Conservation (phyloP, 805 yeast species). For the Wickerhamomyces mucosus region DNA sequence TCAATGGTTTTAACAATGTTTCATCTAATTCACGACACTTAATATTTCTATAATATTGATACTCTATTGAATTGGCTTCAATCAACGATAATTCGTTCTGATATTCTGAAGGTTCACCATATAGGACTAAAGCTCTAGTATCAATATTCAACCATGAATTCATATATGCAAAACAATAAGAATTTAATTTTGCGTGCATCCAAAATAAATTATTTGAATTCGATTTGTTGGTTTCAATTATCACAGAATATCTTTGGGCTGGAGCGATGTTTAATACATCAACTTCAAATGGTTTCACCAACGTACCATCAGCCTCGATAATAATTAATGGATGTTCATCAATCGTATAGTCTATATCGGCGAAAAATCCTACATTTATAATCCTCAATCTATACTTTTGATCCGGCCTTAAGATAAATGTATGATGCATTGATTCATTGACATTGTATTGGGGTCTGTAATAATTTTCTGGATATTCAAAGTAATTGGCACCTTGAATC, state of each 20-base stretch:
- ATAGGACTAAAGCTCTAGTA: constrained; percentile 24
- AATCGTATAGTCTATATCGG: constrained; percentile 38
- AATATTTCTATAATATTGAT: constrained; percentile 10
- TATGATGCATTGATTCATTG: constrained; percentile 13
- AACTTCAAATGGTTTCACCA: constrained; percentile 34
- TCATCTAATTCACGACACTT: constrained; percentile 21
- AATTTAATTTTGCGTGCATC: constrained; percentile 29
- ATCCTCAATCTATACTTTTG: constrained; percentile 37
- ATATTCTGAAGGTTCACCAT: constrained; percentile 14
- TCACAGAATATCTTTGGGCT: constrained; percentile 60
- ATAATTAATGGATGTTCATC: constrained; percentile 42
- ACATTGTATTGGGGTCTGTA: constrained; percentile 11
- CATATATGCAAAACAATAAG: constrained; percentile 25
- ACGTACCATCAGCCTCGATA: constrained; percentile 45
- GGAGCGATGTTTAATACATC: constrained; percentile 28
- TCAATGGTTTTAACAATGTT: constrained; percentile 13
- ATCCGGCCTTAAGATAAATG: constrained; percentile 29
- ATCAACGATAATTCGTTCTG: constrained; percentile 2
- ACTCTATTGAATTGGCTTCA: constrained; percentile 8
- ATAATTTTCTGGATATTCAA: constrained; percentile 21
- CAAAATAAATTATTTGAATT: constrained; percentile 26
- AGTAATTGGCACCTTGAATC: constrained; percentile 29
- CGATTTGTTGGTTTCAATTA: constrained; percentile 36
- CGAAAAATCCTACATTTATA: constrained; percentile 41
- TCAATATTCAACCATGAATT: constrained; percentile 25